Evolutionary conservation across 2,329 filamentous ascomycete genomes (phyloP), one percentile per base, ranked within the genome.

Genomic region (Phialophora macrospora): DNA sequence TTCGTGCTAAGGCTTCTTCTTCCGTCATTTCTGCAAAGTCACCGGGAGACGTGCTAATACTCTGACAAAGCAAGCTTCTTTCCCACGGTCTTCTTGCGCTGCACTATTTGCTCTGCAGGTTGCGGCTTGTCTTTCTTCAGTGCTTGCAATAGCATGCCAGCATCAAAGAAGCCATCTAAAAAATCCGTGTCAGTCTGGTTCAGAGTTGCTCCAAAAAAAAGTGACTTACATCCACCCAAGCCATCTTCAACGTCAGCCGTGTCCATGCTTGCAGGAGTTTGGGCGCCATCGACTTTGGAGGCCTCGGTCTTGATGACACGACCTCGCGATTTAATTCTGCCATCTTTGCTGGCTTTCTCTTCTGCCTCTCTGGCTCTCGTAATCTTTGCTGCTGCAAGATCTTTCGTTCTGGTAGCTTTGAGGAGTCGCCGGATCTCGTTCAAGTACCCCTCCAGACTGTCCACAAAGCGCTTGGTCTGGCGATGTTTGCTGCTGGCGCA

Each of bases 151-250:
- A 97, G 85, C 92, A 97, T 96, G 14, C 94, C 94, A 0, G 94
- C 93, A 76, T 98, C 94, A 79, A 98, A 98, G 83, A 98, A 97
- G 34, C 94, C 94, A 82, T 97, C 93, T 97, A 75, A n/a, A 68
- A 58, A 20, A 8, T 14, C 44, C 17, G 63, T 68, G 46, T 65
- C 77, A 73, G 77, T 79, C 72, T 68, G 71, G 30, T 54, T 60
- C 14, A 61, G 38, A 62, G 48, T 49, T 54, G 49, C 12, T 24
- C 62, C 65, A 38, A 66, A 65, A 63, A 46, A 24, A n/a, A 60
- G 73, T 67, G 70, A 88, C 91, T 89, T 87, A 97, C 93, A 97
- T 78, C 94, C 93, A 71, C 93, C 93, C 75, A 97, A 84, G 71
- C 92, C 93, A 78, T 96, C 93, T 71, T 91, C 93, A 38, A 88